Evolutionary conservation across 2,329 filamentous ascomycete species (phyloP).

Genomic region (Xylaria hypoxylon): DNA sequence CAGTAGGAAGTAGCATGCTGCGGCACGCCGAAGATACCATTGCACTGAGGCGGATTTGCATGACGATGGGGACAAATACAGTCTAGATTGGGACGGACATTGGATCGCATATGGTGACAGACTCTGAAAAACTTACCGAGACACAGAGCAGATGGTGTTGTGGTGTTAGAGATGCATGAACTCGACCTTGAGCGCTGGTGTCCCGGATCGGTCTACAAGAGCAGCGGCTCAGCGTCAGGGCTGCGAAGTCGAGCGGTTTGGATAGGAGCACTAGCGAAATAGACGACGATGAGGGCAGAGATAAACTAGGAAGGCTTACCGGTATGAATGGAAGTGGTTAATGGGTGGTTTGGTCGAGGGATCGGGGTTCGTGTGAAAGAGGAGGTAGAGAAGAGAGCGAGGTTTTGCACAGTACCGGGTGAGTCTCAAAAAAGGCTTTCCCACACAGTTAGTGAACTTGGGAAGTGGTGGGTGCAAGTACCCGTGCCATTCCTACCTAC

Average conservation of each 20-base stretch:
- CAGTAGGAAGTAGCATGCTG: slow-evolving; percentile 36
- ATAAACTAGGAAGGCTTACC: slow-evolving; percentile 44
- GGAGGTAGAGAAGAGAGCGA: slow-evolving; percentile 51
- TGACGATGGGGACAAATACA: slow-evolving; percentile 37
- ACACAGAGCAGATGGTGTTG: slow-evolving; percentile 51
- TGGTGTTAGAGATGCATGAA: slow-evolving; percentile 50
- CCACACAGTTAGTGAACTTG: slow-evolving; percentile 44
- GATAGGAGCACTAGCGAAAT: slow-evolving; percentile 24
- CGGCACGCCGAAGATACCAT: slow-evolving; percentile 29
- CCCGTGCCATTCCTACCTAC: slow-evolving; percentile 40
- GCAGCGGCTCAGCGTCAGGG: slow-evolving; percentile 39
- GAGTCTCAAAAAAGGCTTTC: slow-evolving; percentile 48
- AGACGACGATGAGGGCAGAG: slow-evolving; percentile 33
- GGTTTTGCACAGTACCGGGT: slow-evolving; percentile 49
- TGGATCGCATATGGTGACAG: slow-evolving; percentile 54
- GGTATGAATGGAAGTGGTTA: slow-evolving; percentile 44
- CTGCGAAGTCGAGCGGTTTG: slow-evolving; percentile 25
- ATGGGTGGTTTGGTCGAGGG: slow-evolving; percentile 43
- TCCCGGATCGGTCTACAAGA: slow-evolving; percentile 46
- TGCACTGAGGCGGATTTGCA: slow-evolving; percentile 37
- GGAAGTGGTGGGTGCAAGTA: slow-evolving; percentile 41
- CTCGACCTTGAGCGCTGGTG: slow-evolving; percentile 47
- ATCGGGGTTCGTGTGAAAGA: slow-evolving; percentile 47
- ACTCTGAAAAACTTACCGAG: slow-evolving; percentile 54
- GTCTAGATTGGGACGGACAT: slow-evolving; percentile 40